Conservation (phyloP, 805 yeast species). For the Starmerella khaoyaiensis region DNA sequence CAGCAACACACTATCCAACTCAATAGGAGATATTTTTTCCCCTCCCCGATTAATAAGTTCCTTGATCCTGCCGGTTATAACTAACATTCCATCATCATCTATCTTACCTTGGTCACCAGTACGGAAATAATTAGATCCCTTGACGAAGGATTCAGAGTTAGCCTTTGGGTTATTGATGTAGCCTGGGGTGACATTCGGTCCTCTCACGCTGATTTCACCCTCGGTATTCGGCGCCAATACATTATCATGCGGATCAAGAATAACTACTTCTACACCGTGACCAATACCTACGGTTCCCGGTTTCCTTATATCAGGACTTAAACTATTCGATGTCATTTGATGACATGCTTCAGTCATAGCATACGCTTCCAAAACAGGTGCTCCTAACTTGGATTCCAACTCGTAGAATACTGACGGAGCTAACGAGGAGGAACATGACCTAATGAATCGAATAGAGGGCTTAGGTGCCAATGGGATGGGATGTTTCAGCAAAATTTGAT, state of each 20-base stretch:
- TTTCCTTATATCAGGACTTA: slow-evolving; percentile 51
- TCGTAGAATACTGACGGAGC: slow-evolving; percentile 52
- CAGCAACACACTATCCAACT: slow-evolving; percentile 49
- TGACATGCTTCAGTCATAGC: slow-evolving; percentile 78
- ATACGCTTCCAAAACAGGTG: slow-evolving; percentile 64
- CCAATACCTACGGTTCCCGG: slow-evolving; percentile 67
- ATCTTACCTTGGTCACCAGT: slow-evolving; percentile 67
- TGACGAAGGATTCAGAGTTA: slow-evolving; percentile 51
- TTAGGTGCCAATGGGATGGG: slow-evolving; percentile 35
- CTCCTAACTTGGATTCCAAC: slow-evolving; percentile 44
- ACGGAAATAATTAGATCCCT: slow-evolving; percentile 43
- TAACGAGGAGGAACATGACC: slow-evolving; percentile 60
- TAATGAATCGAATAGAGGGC: slow-evolving; percentile 49
- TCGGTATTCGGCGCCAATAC: slow-evolving; percentile 37
- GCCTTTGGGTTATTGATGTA: slow-evolving; percentile 63
- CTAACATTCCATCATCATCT: slow-evolving; percentile 46
- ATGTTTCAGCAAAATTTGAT: slow-evolving; percentile 46
- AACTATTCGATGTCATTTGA: slow-evolving; percentile 60
- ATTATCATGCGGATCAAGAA: slow-evolving; percentile 40
- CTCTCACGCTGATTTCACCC: slow-evolving; percentile 61
- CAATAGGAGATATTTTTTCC: slow-evolving; percentile 64
- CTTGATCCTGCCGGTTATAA: slow-evolving; percentile 57
- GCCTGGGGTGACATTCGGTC: slow-evolving; percentile 57
- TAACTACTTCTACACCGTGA: slow-evolving; percentile 51
- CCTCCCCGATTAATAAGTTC: slow-evolving; percentile 69